Evolutionary conservation across 345 rosid species (phyloP).

Genomic region (Salix koriyanagi): DNA sequence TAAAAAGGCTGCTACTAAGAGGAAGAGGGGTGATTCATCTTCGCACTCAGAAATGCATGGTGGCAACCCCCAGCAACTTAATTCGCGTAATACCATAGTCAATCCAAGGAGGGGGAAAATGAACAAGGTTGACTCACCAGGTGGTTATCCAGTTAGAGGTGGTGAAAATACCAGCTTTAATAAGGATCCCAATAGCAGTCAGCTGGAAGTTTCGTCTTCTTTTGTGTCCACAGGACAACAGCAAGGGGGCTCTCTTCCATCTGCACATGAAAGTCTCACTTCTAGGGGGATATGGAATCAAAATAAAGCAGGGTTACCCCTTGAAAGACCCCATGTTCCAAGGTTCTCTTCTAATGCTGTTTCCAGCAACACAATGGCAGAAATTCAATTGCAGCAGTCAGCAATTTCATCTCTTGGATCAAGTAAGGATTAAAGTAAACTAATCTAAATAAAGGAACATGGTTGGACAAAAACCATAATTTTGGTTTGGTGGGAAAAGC

Average conservation of each 20-base stretch:
- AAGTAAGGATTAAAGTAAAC: slow-evolving; percentile 25
- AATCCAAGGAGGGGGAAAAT: slow-evolving; percentile 57
- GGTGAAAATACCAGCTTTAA: slow-evolving; percentile 35
- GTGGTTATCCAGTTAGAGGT: slow-evolving; percentile 40
- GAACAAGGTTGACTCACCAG: slow-evolving; percentile 54
- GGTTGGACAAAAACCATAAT: neutral
- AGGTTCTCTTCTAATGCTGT: slow-evolving; percentile 42
- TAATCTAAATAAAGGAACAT: neutral
- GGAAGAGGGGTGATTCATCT: slow-evolving; percentile 76
- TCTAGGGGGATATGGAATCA: slow-evolving; percentile 45
- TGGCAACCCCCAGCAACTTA: slow-evolving; percentile 52
- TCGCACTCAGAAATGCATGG: slow-evolving; percentile 41
- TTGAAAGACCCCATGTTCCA: slow-evolving; percentile 49
- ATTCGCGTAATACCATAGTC: slow-evolving; percentile 32
- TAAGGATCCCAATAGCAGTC: slow-evolving; percentile 33
- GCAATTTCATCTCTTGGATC: slow-evolving; percentile 32
- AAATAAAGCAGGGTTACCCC: slow-evolving; percentile 35
- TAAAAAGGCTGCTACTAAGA: slow-evolving; percentile 57
- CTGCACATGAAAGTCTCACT: slow-evolving; percentile 36
- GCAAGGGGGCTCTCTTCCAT: slow-evolving; percentile 32
- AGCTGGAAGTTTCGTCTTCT: slow-evolving; percentile 43
- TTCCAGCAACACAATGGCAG: slow-evolving; percentile 33
- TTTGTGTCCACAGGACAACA: slow-evolving; percentile 32
- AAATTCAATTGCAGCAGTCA: slow-evolving; percentile 35
- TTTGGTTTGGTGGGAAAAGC: neutral